Evolutionary conservation across 2,329 filamentous ascomycete species (phyloP).

Genomic region (Paecilomyces sp.): DNA sequence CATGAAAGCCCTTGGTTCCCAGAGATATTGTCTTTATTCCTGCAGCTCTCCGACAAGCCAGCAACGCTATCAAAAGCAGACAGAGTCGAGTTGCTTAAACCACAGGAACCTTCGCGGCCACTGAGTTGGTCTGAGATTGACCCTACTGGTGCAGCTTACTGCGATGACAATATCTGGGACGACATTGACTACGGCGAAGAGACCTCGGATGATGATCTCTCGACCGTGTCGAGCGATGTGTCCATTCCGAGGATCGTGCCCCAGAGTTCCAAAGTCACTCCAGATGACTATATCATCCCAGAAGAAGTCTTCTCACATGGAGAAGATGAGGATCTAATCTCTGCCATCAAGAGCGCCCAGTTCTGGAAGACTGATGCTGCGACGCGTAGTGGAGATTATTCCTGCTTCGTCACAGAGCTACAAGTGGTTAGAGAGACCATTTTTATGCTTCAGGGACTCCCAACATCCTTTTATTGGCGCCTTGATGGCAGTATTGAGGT

Average conservation of each 20-base stretch:
- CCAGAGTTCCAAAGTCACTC: conserved; percentile 16
- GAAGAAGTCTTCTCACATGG: conserved; percentile 23
- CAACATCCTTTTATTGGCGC: conserved; percentile 61
- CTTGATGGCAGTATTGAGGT: conserved; percentile 26
- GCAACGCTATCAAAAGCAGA: conserved; percentile 60
- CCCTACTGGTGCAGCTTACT: conserved; percentile 64
- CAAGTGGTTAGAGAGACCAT: conserved; percentile 69
- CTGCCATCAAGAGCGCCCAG: conserved; percentile 36
- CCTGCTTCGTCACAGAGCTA: conserved; percentile 55
- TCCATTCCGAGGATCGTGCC: conserved; percentile 21
- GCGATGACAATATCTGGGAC: conserved; percentile 35
- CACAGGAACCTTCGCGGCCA: conserved; percentile 38
- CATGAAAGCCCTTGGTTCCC: conserved; percentile 61
- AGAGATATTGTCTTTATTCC: conserved; percentile 69
- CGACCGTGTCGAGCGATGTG: conserved; percentile 23
- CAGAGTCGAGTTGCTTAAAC: conserved; percentile 52
- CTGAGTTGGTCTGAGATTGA: conserved; percentile 77
- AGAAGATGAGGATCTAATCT: conserved; percentile 27
- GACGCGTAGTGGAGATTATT: conserved; percentile 11
- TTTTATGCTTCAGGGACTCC: conserved; percentile 76
- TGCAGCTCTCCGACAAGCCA: conserved; percentile 77
- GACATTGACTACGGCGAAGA: conserved; percentile 31
- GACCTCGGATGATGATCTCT: conserved; percentile 33
- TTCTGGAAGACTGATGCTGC: conserved; percentile 38
- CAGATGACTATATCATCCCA: conserved; percentile 27